Evolutionary conservation across 1,139 yeast genomes (phyloP).

Genomic region (Protomyces arabidopsidicola): DNA sequence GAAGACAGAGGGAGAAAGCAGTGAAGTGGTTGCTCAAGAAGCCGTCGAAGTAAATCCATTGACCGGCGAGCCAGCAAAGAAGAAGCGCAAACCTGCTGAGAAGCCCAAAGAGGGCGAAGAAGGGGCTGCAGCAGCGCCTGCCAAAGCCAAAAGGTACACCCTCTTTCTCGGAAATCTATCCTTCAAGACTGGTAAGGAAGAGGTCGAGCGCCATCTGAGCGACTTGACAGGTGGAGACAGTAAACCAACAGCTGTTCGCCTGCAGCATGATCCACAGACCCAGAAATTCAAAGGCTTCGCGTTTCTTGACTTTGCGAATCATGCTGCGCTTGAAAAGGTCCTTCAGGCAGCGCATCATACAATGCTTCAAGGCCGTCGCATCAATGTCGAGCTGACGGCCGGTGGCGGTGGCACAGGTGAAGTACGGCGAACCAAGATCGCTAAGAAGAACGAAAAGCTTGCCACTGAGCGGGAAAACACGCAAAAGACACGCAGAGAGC

Average conservation of each 20-base stretch:
- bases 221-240: conserved; percentile 47
- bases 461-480: conserved; percentile 34
- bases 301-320: conserved; percentile 71
- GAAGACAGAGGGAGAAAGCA: conserved; percentile 35
- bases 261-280: conserved; percentile 52
- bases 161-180: conserved; percentile 93
- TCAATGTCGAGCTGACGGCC: conserved; percentile 91
- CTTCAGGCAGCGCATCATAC: conserved; percentile 71
- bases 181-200: conserved; percentile 58
- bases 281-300: conserved; percentile 62
- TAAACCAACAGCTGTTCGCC: conserved; percentile 65
- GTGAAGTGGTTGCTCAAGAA: conserved; percentile 14
- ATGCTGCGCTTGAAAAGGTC: conserved; percentile 70
- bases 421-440: conserved; percentile 63
- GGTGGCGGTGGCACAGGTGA: conserved; percentile 96
- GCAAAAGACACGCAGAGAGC: conserved; percentile 19
- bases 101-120: conserved; percentile 64
- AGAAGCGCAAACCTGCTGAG: conserved; percentile 26
- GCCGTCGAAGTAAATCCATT: conserved; percentile 27
- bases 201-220: conserved; percentile 62
- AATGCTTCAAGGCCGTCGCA: conserved; percentile 59
- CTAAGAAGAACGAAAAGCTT: conserved; percentile 70
- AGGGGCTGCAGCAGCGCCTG: conserved; percentile 52
- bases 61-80: conserved; percentile 28
- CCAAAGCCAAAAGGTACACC: conserved; percentile 65